A percentile compares a stretch with the other conserved stretches of the same genome.
phyloP scores from a whole-genome alignment of 495 filamentous ascomycete species.

The Halenospora varia region DNA sequence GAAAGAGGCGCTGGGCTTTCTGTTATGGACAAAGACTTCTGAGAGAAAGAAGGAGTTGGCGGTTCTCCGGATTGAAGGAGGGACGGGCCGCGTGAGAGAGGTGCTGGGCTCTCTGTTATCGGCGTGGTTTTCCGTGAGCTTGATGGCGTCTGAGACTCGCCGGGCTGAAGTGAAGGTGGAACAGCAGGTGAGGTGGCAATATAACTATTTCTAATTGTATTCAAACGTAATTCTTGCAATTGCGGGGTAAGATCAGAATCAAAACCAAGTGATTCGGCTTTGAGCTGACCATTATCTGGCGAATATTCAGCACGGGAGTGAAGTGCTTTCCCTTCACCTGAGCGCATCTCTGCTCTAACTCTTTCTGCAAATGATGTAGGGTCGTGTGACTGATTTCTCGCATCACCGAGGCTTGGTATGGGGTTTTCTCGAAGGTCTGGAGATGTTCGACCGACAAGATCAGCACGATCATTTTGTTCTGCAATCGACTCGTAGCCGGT shows the following conservation, averaged over 20 bases:
- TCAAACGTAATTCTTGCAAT: constrained; percentile 17
- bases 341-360: constrained; percentile 68
- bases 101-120: constrained; percentile 2
- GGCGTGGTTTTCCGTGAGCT: background rate
- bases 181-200: constrained; percentile 1
- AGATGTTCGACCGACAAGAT: background rate
- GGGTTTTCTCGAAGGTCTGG: background rate
- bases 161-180: background rate
- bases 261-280: constrained; percentile 7
- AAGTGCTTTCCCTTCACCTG: constrained; percentile 67
- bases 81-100: no score
- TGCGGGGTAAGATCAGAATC: constrained; percentile 3
- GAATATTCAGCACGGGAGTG: constrained; percentile 39
- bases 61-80: no score
- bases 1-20: constrained; percentile 2
- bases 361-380: constrained; percentile 44
- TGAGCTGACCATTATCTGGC: constrained; percentile 26
- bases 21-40: background rate
- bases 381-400: background rate
- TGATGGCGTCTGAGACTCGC: background rate
- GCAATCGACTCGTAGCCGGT: constrained; percentile 38
- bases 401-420: background rate
- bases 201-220: constrained; percentile 16
- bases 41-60: no score
- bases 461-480: constrained; percentile 9